Conservation (phyloP, 805 yeast genomes). For the Candida taoyuanica region DNA sequence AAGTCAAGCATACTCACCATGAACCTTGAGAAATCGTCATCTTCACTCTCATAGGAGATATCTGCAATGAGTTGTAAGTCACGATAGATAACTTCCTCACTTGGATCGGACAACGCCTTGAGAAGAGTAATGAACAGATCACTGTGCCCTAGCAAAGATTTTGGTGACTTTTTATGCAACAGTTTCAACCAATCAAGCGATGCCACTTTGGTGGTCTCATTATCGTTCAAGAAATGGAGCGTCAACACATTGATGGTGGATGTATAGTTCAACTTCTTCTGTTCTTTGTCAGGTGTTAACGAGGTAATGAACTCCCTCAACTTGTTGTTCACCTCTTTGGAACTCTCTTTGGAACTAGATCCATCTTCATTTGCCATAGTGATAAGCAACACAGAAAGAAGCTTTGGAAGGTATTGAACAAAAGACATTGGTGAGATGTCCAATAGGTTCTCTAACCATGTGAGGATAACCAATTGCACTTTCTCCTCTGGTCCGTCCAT, state of each 20-base stretch:
- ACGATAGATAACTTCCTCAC: constrained; percentile 72
- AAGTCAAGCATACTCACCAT: constrained; percentile 64
- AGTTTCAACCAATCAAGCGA: constrained; percentile 87
- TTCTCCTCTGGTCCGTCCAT: constrained; percentile 65
- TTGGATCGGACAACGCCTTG: constrained; percentile 64
- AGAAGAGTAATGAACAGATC: constrained; percentile 74
- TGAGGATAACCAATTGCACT: constrained; percentile 72
- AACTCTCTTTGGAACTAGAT: constrained; percentile 46
- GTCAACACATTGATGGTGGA: constrained; percentile 69
- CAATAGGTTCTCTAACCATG: constrained; percentile 76
- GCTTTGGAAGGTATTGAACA: constrained; percentile 66
- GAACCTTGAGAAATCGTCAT: constrained; percentile 69
- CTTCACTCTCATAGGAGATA: constrained; percentile 66
- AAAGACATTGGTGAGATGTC: constrained; percentile 73
- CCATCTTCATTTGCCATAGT: constrained; percentile 45
- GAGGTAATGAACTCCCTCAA: constrained; percentile 44
- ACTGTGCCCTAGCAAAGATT: constrained; percentile 47
- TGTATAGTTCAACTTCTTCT: constrained; percentile 41
- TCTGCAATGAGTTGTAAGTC: constrained; percentile 70
- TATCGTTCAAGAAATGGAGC: constrained; percentile 65
- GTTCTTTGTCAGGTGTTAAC: constrained; percentile 25
- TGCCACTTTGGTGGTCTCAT: constrained; percentile 77
- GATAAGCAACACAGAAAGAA: constrained; percentile 63
- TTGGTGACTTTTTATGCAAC: constrained; percentile 67
- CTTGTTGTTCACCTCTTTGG: constrained; percentile 51